Base-by-base conservation (phyloP, 805 yeast species). In the Saccharomycopsis oosterbeekiorum region DNA sequence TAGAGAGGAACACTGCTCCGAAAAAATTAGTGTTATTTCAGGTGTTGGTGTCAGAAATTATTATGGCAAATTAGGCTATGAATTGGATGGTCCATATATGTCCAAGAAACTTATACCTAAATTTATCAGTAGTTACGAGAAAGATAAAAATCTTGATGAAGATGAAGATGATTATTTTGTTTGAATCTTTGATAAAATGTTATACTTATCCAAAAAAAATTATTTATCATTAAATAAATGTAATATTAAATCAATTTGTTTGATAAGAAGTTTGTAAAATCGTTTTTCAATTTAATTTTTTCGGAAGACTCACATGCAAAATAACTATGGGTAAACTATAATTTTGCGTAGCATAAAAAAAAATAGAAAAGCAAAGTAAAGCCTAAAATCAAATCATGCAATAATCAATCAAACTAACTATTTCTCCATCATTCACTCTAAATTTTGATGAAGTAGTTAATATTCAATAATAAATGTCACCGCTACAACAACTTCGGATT, bases 1-100 rank as follows among this genome's bases (percentile, higher is more conserved):
- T 1, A 80, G 84, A 58, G 97, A 91, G 69, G 99, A 94, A 71
- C 99, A 94, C 72, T 96, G 97, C 0, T 86, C 96, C 4, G 77
- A 80, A 59, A 94, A 94, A 76, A 87, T 94, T 42, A 84, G 96
- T 71, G 99, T 94, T 60, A 94, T 94, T 67, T 86, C 96, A 40
- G 99, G 99, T 67, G 97, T 94, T 50, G 99, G 99, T 66, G 99
- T 94, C 43, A 82, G 99, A 71, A 94, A 93, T 72, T 94, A 94
- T 75, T 94, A 94, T 69, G 93, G 90, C 17, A 87, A 89, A 69
- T 78, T 94, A 64, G 99, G 99, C 3, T 94, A 94, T 74, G 82
- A 80, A 65, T 77, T 94, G 64, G 99, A 94, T 69, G 99, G 99
- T 1, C 98, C 98, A 15, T 94, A 80, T 74, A 94, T 94, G 99